Evolutionary conservation across 169 alveolate genomes (phyloP).

Genomic region (Eimeria acervulina): DNA sequence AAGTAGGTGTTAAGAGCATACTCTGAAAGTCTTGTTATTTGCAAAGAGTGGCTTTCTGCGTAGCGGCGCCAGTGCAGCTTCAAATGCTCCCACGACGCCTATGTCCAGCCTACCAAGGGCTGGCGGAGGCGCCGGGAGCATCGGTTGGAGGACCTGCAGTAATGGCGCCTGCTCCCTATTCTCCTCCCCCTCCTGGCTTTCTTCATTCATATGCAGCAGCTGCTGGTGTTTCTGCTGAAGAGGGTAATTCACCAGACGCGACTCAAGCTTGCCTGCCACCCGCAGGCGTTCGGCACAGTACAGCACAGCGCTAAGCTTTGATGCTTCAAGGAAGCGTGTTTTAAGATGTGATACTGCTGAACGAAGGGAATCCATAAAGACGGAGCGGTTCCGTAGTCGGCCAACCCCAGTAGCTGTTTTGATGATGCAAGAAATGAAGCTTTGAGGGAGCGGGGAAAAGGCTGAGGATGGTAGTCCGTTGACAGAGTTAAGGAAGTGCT

Average conservation of each 20-base stretch:
- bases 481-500: slow-evolving; percentile 60
- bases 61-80: slow-evolving; percentile 43
- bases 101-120: slow-evolving; percentile 53
- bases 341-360: slow-evolving; percentile 30
- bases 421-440: slow-evolving; percentile 10
- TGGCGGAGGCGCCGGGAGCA: slow-evolving; percentile 63
- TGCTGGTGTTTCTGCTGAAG: slow-evolving; percentile 8
- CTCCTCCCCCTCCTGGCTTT: slow-evolving; percentile 19
- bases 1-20: neutral
- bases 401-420: slow-evolving; percentile 61
- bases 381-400: slow-evolving; percentile 21
- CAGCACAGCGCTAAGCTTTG: slow-evolving; percentile 70
- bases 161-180: neutral
- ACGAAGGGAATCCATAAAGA: slow-evolving; percentile 20
- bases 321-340: slow-evolving; percentile 52
- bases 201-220: neutral
- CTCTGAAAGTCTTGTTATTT: slow-evolving; percentile 65
- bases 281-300: slow-evolving; percentile 40
- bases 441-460: slow-evolving; percentile 60
- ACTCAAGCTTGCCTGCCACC: slow-evolving; percentile 58
- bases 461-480: slow-evolving; percentile 60
- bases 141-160: slow-evolving; percentile 67
- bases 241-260: neutral
- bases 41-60: slow-evolving; percentile 73
- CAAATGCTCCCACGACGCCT: slow-evolving; percentile 11